Conservation (phyloP, 176 grass and related monocot genomes). For the Saccharum spontaneum region DNA sequence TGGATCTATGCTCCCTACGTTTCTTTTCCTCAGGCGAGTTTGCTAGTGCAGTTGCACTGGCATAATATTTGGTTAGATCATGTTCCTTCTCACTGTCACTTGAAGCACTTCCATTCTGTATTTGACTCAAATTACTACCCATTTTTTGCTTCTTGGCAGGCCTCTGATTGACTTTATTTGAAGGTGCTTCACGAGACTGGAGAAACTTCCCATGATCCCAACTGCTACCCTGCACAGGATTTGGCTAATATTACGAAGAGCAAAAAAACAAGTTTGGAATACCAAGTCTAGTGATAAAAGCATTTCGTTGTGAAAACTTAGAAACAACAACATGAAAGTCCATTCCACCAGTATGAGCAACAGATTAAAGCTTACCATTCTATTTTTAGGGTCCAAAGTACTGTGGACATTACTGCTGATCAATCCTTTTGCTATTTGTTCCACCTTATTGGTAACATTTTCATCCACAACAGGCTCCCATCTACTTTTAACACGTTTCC, state of each 20-base stretch:
- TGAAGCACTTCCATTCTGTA: constrained; percentile 64
- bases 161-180: constrained; percentile 51
- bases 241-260: constrained; percentile 12
- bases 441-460: constrained; percentile 53
- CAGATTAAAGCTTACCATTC: constrained; percentile 44
- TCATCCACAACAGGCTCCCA: constrained; percentile 82
- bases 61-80: constrained; percentile 76
- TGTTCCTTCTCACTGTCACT: constrained; percentile 90
- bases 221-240: constrained; percentile 39
- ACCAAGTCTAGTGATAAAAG: background rate
- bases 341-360: background rate
- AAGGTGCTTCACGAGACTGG: constrained; percentile 41
- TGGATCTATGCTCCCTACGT: constrained; percentile 85
- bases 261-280: background rate
- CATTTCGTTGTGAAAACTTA: background rate
- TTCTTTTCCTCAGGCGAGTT: constrained; percentile 89
- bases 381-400: constrained; percentile 53
- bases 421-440: constrained; percentile 43
- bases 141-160: constrained; percentile 65
- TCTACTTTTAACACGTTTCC: constrained; percentile 76
- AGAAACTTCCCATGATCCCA: constrained; percentile 57
- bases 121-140: constrained; percentile 37
- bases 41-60: constrained; percentile 66
- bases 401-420: constrained; percentile 31
- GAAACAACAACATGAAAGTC: background rate